Evolutionary conservation across 768 basidiomycete genomes (phyloP).

Genomic region (Jaapia argillacea): DNA sequence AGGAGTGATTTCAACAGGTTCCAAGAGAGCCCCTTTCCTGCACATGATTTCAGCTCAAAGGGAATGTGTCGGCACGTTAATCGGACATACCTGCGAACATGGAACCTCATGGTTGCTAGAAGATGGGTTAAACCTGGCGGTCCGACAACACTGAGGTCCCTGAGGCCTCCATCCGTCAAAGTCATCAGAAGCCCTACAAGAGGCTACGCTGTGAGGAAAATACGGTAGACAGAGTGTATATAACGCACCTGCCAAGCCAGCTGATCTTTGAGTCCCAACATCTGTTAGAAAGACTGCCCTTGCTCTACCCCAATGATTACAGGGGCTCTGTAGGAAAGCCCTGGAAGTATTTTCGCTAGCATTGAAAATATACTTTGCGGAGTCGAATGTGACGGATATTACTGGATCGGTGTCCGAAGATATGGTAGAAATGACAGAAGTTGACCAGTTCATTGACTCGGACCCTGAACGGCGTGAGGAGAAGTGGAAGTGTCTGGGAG

Average conservation of each 20-base stretch:
- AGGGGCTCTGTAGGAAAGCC: constrained; percentile 57
- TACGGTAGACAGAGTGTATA: neutral
- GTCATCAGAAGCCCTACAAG: constrained; percentile 65
- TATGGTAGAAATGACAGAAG: constrained; percentile 43
- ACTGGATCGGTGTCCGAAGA: constrained; percentile 79
- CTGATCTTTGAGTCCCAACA: constrained; percentile 46
- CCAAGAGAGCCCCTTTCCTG: constrained; percentile 43
- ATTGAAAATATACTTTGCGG: constrained; percentile 83
- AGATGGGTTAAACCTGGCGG: constrained; percentile 66
- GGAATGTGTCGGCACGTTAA: neutral
- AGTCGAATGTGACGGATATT: constrained; percentile 64
- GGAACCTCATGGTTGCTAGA: constrained; percentile 61
- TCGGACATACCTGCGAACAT: constrained; percentile 48
- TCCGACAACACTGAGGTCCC: constrained; percentile 52
- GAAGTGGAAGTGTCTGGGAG: no score
- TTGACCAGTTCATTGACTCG: constrained; percentile 46
- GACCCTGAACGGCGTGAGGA: no score
- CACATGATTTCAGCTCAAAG: neutral
- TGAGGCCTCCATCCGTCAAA: constrained; percentile 59
- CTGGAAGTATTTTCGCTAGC: constrained; percentile 74
- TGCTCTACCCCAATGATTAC: constrained; percentile 53
- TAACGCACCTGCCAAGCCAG: constrained; percentile 67
- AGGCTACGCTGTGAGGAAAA: constrained; percentile 28
- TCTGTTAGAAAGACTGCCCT: constrained; percentile 67
- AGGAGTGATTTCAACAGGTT: constrained; percentile 32